Base-by-base conservation (phyloP, 2,329 filamentous ascomycete species). In the Paracamarosporium sp. region DNA sequence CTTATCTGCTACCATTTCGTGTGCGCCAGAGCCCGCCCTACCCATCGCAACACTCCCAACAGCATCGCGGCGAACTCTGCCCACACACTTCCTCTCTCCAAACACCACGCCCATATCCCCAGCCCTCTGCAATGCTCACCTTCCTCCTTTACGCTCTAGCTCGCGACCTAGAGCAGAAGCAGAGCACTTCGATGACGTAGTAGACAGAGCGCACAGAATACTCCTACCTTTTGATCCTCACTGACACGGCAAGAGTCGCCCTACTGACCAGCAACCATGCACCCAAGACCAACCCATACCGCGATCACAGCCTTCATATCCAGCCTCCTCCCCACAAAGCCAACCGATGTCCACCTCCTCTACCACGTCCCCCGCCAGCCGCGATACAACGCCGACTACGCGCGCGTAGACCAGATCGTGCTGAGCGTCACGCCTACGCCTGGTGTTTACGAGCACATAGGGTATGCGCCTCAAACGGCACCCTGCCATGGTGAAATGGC, bases 281-380 rank as follows among this genome's bases (percentile, higher is more conserved):
- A 67, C 36, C 60, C 52, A 56, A 61, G 62, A 53, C 61, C 68
- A n/a, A 73, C 69, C 1, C 70, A 75, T 35, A 57, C 68, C n/a
- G 63, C 57, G 27, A 56, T 75, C 13, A 67, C 64, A 11, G 62
- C 62, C 12, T 69, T 73, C 41, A 53, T 76, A n/a, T 59, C 68
- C 4, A 65, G 64, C 24, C 51, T 72, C 25, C 60, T 76, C n/a
- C 71, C 73, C 1, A 54, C 65, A 3, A 70, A 70, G 45, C 47
- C 68, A 2, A 73, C 73, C 59, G 72, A 76, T 52, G 69, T 75
- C n/a, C 59, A 66, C 13, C 67, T 71, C 33, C 69, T 73, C 46
- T 76, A 75, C 57, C 72, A 76, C 56, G 61, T 64, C 30, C 71
- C 73, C 8, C 69, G 66, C 46, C 56, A 70, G 36, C 58, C 65